These are phyloP conservation scores for Coemansia reversa DNA, from an alignment of 192 early-diverging fungal species.

Conservation along the genomic window DNA sequence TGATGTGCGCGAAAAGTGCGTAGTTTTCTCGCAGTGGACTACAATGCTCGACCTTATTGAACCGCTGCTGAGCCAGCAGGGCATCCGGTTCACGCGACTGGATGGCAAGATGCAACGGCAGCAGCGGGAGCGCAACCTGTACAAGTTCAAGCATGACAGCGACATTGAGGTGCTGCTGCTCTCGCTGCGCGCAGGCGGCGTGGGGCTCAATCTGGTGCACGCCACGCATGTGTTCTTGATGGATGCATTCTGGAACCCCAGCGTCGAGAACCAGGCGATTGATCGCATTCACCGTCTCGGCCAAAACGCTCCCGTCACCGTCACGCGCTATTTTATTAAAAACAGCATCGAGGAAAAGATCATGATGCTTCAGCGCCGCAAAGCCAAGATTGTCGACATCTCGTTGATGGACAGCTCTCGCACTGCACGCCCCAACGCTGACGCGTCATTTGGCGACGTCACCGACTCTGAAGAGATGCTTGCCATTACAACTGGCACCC, in stretches of 20 bases:
- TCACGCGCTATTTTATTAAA: slow-evolving; percentile 66
- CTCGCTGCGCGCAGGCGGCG: slow-evolving; percentile 66
- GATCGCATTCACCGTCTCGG: slow-evolving; percentile 82
- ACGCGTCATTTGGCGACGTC: slow-evolving; percentile 4
- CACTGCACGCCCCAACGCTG: slow-evolving; percentile 4
- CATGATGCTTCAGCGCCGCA: slow-evolving; percentile 73
- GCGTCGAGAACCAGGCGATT: slow-evolving; percentile 76
- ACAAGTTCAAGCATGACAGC: slow-evolving; percentile 63
- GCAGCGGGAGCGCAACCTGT: slow-evolving; percentile 62
- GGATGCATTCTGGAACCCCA: slow-evolving; percentile 81
- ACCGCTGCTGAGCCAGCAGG: slow-evolving; percentile 54
- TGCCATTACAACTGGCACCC: slow-evolving; percentile 36
- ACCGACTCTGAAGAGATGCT: slow-evolving; percentile 18
- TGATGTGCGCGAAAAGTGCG: slow-evolving; percentile 64
- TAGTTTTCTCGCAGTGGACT: slow-evolving; percentile 96
- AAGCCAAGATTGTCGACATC: slow-evolving; percentile 59
- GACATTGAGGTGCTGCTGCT: slow-evolving; percentile 63
- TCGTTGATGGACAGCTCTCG: slow-evolving; percentile 54
- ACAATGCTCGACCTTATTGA: slow-evolving; percentile 76
- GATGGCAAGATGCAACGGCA: slow-evolving; percentile 74
- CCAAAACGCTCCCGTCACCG: slow-evolving; percentile 62
- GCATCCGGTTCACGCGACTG: slow-evolving; percentile 66
- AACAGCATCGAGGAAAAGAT: slow-evolving; percentile 87
- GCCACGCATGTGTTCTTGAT: slow-evolving; percentile 70
- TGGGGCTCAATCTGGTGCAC: slow-evolving; percentile 75